Conservation (phyloP, 1,284 basidiomycete genomes). For the Exobasidium cylindrosporum region DNA sequence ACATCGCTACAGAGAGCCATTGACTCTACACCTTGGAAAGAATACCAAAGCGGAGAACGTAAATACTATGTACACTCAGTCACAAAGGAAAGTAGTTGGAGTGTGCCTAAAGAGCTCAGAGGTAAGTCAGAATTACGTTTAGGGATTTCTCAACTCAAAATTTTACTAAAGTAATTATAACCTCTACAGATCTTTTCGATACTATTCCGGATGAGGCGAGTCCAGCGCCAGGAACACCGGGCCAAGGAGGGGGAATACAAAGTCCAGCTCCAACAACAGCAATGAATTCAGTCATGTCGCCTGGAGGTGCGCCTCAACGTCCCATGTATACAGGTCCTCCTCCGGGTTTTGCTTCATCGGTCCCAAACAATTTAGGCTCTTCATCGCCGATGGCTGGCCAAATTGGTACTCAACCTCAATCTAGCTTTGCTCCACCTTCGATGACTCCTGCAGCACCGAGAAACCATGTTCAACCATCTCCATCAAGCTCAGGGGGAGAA, state of each 20-base stretch:
- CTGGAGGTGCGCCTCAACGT: neutral
- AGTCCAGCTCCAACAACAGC: slow-evolving; percentile 8
- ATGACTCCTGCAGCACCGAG: slow-evolving; percentile 13
- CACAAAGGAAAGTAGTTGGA: slow-evolving; percentile 53
- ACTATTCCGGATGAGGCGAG: slow-evolving; percentile 24
- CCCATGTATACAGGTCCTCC: slow-evolving; percentile 18
- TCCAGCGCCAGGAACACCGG: neutral
- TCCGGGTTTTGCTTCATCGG: slow-evolving; percentile 16
- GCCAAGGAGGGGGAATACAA: neutral
- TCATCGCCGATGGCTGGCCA: slow-evolving; percentile 5
- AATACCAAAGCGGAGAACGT: slow-evolving; percentile 50
- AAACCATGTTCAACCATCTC: slow-evolving; percentile 10
- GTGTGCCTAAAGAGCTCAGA: slow-evolving; percentile 45
- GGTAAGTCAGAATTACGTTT: neutral
- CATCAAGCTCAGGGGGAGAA: slow-evolving; percentile 69
- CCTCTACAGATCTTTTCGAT: slow-evolving; percentile 31
- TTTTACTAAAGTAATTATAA: neutral
- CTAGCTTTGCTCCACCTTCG: neutral
- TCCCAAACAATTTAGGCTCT: neutral
- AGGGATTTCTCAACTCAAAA: neutral
- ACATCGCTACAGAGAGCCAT: slow-evolving; percentile 36
- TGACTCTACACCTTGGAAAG: slow-evolving; percentile 50
- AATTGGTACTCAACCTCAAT: neutral
- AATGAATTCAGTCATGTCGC: neutral
- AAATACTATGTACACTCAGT: slow-evolving; percentile 52